phyloP scores from a whole-genome alignment of 1,284 basidiomycete species.

The Ceratobasidium sp. region DNA sequence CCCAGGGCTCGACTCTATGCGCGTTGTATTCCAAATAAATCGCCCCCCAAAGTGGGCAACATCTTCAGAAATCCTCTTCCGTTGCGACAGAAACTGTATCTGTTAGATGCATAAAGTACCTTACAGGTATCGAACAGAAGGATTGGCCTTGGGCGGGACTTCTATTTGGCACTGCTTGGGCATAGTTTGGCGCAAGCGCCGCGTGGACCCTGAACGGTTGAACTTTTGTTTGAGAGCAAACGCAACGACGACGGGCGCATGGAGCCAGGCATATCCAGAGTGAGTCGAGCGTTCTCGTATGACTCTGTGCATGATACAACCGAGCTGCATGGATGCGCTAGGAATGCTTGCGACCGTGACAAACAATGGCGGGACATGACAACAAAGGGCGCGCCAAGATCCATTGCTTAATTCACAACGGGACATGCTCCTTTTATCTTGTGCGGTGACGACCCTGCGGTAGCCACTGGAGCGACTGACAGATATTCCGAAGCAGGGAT shows the following conservation, averaged over 20 bases:
- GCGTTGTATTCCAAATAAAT: too few species aligned
- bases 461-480: conserved; percentile 3
- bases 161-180: conserved; percentile 7
- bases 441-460: background rate
- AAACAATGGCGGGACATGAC: conserved; percentile 10
- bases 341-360: background rate
- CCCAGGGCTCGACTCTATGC: too few species aligned
- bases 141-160: background rate
- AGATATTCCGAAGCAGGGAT: conserved; percentile 6
- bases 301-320: background rate
- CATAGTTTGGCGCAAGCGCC: background rate
- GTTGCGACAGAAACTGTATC: too few species aligned
- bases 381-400: conserved; percentile 19
- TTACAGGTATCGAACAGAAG: too few species aligned
- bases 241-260: conserved; percentile 6
- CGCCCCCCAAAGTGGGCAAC: too few species aligned
- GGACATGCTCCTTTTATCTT: background rate
- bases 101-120: too few species aligned
- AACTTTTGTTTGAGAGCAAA: conserved; percentile 12
- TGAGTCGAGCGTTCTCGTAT: background rate
- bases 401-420: too few species aligned
- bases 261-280: background rate
- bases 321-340: background rate
- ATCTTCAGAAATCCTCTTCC: too few species aligned
- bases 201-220: conserved; percentile 1